A percentile compares a stretch with the other conserved stretches of the same genome.
Conservation (phyloP, 2,329 filamentous ascomycete genomes). For the Biscogniauxia sp. region DNA sequence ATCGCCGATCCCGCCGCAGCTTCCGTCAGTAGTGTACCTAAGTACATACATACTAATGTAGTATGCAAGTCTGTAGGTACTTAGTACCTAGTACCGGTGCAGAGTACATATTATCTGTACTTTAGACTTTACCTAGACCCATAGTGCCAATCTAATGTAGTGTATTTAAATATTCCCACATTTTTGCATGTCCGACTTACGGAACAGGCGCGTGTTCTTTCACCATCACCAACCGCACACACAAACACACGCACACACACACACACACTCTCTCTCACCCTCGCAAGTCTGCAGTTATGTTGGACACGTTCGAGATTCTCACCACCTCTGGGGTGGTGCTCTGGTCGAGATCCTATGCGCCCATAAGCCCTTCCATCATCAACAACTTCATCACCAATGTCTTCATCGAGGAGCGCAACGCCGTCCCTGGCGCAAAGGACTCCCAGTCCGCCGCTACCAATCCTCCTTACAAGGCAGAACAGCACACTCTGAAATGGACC, state of each 20-base stretch:
- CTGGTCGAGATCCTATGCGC: constrained; percentile 85
- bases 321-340: constrained; percentile 95
- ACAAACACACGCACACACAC: too few species aligned
- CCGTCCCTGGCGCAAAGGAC: constrained; percentile 59
- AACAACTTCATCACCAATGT: constrained; percentile 95
- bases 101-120: too few species aligned
- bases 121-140: too few species aligned
- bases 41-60: constrained; percentile 2
- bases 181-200: neutral
- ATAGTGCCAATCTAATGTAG: too few species aligned
- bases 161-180: neutral
- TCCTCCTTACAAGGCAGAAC: constrained; percentile 81
- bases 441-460: constrained; percentile 60
- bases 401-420: constrained; percentile 91
- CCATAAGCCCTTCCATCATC: constrained; percentile 77
- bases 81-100: too few species aligned
- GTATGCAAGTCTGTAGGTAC: too few species aligned
- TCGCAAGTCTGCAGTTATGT: constrained; percentile 55
- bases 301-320: constrained; percentile 95
- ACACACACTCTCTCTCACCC: too few species aligned
- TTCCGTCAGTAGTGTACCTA: neutral
- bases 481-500: constrained; percentile 94
- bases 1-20: neutral
- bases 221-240: neutral
- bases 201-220: neutral